Conservation (phyloP, 768 basidiomycete genomes). For the Cubamyces sp. region DNA sequence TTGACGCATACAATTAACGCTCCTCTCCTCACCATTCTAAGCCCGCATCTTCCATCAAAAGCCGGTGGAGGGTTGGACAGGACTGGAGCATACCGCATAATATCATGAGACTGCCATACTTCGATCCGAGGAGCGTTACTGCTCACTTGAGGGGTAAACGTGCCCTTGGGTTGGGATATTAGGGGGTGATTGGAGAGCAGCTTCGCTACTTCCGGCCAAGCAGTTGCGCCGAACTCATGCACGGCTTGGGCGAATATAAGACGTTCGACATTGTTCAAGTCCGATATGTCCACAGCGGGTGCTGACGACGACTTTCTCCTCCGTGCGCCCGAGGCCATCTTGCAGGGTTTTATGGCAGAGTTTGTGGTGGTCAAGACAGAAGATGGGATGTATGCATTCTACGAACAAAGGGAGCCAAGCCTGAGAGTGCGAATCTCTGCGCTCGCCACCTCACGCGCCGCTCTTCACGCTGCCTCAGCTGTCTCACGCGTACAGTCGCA, state of each 20-base stretch:
- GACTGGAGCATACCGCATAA: constrained; percentile 47
- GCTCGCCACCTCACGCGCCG: too few species aligned
- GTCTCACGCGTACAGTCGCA: neutral
- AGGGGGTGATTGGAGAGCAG: constrained; percentile 74
- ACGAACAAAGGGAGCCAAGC: neutral
- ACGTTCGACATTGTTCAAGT: constrained; percentile 56
- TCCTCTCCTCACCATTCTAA: constrained; percentile 57
- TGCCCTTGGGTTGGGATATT: constrained; percentile 59
- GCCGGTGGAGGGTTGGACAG: constrained; percentile 67
- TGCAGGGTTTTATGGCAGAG: neutral
- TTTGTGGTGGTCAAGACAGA: neutral
- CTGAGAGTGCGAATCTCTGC: too few species aligned
- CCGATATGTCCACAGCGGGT: constrained; percentile 24
- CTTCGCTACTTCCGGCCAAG: constrained; percentile 70
- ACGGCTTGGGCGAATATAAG: constrained; percentile 87
- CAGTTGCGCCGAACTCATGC: constrained; percentile 74
- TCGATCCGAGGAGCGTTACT: constrained; percentile 15
- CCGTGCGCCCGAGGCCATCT: constrained; percentile 24
- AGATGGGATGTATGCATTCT: constrained; percentile 12
- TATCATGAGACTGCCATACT: constrained; percentile 11
- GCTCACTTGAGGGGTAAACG: constrained; percentile 71
- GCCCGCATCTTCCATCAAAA: constrained; percentile 69
- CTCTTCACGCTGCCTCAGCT: neutral
- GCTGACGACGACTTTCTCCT: constrained; percentile 15
- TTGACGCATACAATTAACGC: constrained; percentile 2